phyloP scores from a whole-genome alignment of 352 stramenopile genomes.

The Pythium myriotylum region DNA sequence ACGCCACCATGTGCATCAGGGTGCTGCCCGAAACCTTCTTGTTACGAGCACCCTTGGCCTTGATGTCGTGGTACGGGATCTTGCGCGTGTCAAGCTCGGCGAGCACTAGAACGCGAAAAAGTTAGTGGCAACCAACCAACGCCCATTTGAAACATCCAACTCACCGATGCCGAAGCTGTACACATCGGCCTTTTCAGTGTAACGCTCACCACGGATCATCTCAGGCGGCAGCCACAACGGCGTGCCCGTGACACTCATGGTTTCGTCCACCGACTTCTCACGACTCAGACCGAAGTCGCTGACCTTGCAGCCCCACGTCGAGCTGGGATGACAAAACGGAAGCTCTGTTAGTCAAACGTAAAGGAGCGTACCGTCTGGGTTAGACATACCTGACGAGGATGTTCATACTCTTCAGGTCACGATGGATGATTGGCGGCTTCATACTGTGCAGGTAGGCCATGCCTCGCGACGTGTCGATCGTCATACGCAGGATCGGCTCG shows the following conservation, averaged over 20 bases:
- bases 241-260: conserved; percentile 91
- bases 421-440: conserved; percentile 98
- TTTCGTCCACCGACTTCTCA: conserved; percentile 95
- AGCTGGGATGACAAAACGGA: conserved; percentile 35
- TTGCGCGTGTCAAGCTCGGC: conserved; percentile 85
- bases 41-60: conserved; percentile 78
- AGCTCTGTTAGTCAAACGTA: too few relatives aligned
- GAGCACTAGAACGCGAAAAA: conserved; percentile 49
- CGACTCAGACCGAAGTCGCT: conserved; percentile 97
- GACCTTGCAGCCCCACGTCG: conserved; percentile 92
- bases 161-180: conserved; percentile 89
- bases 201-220: conserved; percentile 89
- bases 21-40: conserved; percentile 87
- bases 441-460: conserved; percentile 98
- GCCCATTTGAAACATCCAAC: neutral
- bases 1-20: conserved; percentile 90
- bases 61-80: conserved; percentile 89
- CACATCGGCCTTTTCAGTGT: conserved; percentile 88
- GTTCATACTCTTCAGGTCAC: conserved; percentile 96
- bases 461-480: conserved; percentile 91
- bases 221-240: conserved; percentile 85
- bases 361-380: neutral
- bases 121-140: neutral
- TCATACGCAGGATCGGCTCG: conserved; percentile 87
- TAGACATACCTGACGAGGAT: conserved; percentile 84